Evolutionary conservation across 495 filamentous ascomycete species (phyloP), one percentile per base, ranked within the genome.

Genomic region (Achaetomiella virescens): DNA sequence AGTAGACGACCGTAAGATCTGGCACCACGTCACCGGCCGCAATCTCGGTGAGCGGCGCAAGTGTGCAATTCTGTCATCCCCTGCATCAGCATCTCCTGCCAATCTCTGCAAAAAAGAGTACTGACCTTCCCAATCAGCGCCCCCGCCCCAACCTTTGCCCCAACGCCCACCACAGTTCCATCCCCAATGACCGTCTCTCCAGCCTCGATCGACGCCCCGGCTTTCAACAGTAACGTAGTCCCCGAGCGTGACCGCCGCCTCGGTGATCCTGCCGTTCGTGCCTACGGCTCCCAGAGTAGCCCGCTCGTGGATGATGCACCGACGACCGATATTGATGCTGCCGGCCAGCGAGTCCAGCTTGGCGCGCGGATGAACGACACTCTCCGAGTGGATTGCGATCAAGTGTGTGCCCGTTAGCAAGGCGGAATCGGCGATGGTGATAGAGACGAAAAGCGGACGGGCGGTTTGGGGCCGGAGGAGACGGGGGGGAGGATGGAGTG

Each of bases 351-450:
- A 83, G 61, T 85, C 83, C 61, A 96, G 74, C 47, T 80, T 78
- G 0, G 83, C 79, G 54, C 89, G 86, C 1, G 91, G 91, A 71
- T 96, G 91, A 53, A 96, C 74, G n/a, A 96, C 81, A 15, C 81
- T 84, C 65, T 87, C 81, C 33, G 81, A 72, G 55, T 81, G 82
- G 61, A 95, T 81, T 40, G 77, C 81, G 54, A 96, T 86, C 15
- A 78, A 78, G 70, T 90, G 76, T 3, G 78, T 83, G 22, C 91
- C 91, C 6, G 81, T 82, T 54, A 95, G 75, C 9, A 83, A 63
- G 7, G 85, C 87, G n/a, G 82, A 81, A 59, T 92, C 87, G 64
- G 89, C 80, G 66, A 96, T 85, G 42, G 83, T 82, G 55, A 88
- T 76, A 22, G 78, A 80, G 3, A 77, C 55, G 89, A 81, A 64